These are phyloP conservation scores for Saururus chinensis DNA, from an alignment of 164 flowering plant genomes.

Conservation along the genomic window DNA sequence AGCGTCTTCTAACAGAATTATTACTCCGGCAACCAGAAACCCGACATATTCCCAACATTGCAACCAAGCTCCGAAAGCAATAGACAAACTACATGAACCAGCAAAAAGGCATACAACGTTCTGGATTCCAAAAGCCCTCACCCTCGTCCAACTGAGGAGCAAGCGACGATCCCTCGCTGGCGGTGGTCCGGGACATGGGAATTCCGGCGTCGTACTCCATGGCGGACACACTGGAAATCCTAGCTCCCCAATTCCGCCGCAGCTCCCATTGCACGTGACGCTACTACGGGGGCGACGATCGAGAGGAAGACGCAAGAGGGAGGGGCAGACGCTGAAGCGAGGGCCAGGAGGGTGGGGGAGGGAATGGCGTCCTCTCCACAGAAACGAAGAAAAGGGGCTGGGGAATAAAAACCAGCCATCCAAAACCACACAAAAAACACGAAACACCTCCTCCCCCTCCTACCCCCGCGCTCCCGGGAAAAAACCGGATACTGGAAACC, in stretches of 20 bases:
- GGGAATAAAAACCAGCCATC: slow-evolving; percentile 30
- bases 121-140: no score
- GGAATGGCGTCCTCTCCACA: slow-evolving; percentile 36
- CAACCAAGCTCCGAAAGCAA: not conserved
- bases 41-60: not conserved
- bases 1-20: not conserved
- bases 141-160: slow-evolving; percentile 41
- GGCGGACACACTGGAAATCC: slow-evolving; percentile 8
- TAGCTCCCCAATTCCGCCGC: slow-evolving; percentile 16
- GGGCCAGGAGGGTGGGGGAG: slow-evolving; percentile 5
- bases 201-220: slow-evolving; percentile 52
- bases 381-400: slow-evolving; percentile 15
- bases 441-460: not conserved
- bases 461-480: not conserved
- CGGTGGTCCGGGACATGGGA: slow-evolving; percentile 31
- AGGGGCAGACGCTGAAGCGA: not conserved
- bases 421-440: not conserved
- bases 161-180: slow-evolving; percentile 38
- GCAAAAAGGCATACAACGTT: not conserved
- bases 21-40: not conserved
- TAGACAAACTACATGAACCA: not conserved
- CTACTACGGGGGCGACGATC: slow-evolving; percentile 6
- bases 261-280: not conserved
- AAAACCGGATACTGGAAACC: slow-evolving; percentile 5
- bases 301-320: not conserved